Percentiles rank a stretch among this genome's conserved stretches.
Evolutionary conservation across 768 basidiomycete genomes (phyloP).

Genomic region (Multifurca ochricompacta): DNA sequence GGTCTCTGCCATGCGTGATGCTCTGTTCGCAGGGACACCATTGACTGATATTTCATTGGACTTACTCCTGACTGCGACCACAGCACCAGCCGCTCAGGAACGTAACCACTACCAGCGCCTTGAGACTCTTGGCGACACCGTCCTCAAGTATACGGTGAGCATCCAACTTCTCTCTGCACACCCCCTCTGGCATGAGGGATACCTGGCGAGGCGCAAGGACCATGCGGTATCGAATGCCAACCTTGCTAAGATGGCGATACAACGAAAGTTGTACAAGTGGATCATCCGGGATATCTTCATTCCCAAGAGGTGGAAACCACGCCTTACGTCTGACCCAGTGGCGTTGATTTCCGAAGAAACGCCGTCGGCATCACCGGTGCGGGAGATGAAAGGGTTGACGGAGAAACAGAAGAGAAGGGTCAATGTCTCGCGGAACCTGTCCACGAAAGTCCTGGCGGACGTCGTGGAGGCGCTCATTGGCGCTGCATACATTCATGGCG

Average conservation of each 20-base stretch:
- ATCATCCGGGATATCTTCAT: constrained; percentile 50
- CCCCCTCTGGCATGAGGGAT: constrained; percentile 75
- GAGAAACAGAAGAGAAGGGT: constrained; percentile 26
- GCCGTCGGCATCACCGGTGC: not conserved
- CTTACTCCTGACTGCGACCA: constrained; percentile 47
- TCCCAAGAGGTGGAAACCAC: constrained; percentile 35
- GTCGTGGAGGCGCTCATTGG: constrained; percentile 80
- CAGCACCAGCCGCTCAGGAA: constrained; percentile 57
- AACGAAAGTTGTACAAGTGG: constrained; percentile 49
- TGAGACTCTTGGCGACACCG: constrained; percentile 69
- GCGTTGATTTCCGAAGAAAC: constrained; percentile 1
- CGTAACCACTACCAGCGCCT: constrained; percentile 58
- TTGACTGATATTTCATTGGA: constrained; percentile 39
- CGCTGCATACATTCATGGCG: constrained; percentile 63
- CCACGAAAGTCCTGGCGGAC: constrained; percentile 81
- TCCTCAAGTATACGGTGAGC: constrained; percentile 55
- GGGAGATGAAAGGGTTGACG: constrained; percentile 6
- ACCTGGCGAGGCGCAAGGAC: constrained; percentile 61
- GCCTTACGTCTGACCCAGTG: constrained; percentile 23
- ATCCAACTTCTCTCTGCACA: constrained; percentile 56
- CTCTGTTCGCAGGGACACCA: constrained; percentile 37
- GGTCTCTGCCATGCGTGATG: constrained; percentile 39
- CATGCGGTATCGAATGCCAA: constrained; percentile 63
- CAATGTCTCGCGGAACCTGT: constrained; percentile 36
- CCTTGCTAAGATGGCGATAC: constrained; percentile 58